Conservation (phyloP, 1,139 yeast species). For the Yamadazyma aaseri region DNA sequence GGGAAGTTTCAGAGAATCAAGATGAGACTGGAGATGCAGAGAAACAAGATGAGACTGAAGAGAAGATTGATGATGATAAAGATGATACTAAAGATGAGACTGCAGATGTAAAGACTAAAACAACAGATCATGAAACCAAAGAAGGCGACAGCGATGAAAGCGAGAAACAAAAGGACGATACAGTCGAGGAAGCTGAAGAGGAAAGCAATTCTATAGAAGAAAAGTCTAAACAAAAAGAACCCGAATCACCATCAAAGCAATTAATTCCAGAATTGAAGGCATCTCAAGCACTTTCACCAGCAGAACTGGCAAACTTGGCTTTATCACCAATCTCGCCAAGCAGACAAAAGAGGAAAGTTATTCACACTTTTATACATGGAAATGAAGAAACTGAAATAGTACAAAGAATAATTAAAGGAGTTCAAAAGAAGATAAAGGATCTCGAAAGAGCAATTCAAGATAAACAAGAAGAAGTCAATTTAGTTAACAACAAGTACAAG, state of each 20-base stretch:
- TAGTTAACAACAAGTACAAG: constrained; percentile 5
- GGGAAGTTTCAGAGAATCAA: background rate
- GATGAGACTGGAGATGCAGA: no score
- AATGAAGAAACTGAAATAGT: constrained; percentile 10
- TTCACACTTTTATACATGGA: constrained; percentile 1
- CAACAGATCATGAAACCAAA: constrained; percentile 2
- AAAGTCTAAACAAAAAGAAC: background rate
- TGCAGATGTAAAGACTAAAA: constrained; percentile 5
- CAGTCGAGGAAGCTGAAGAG: constrained; percentile 5
- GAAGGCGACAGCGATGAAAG: constrained; percentile 1
- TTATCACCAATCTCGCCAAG: background rate
- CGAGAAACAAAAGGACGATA: background rate
- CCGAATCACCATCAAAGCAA: background rate
- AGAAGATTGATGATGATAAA: constrained; percentile 1
- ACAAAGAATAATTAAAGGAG: constrained; percentile 8
- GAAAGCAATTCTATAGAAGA: constrained; percentile 6
- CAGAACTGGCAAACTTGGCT: background rate
- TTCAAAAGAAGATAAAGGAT: constrained; percentile 7
- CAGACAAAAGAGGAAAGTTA: background rate
- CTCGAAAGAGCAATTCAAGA: constrained; percentile 7
- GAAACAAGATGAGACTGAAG: constrained; percentile 1
- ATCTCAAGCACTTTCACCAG: background rate
- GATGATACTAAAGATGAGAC: constrained; percentile 1
- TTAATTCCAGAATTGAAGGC: constrained; percentile 1
- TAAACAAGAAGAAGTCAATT: constrained; percentile 3